phyloP scores from a whole-genome alignment of 2,329 filamentous ascomycete species.

The Thelonectria olida region DNA sequence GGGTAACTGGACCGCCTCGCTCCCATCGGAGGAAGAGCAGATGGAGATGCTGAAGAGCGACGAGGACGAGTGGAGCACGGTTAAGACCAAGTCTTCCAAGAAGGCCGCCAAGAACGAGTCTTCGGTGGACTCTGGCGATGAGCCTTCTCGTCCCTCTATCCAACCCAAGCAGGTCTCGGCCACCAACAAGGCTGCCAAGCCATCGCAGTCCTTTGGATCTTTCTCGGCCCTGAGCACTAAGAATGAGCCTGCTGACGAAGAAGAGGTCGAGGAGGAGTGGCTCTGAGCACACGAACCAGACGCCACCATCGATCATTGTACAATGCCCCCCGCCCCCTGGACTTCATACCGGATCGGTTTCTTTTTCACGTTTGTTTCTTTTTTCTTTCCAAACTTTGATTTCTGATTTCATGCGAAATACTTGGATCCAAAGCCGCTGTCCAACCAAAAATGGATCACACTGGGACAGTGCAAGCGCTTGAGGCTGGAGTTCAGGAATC shows the following conservation, averaged over 20 bases:
- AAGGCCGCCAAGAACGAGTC: slow-evolving; percentile 51
- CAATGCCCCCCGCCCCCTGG: slow-evolving; percentile 16
- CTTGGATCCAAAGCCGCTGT: slow-evolving; percentile 35
- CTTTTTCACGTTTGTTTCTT: slow-evolving; percentile 30
- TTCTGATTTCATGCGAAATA: slow-evolving; percentile 20
- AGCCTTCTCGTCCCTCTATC: slow-evolving; percentile 42
- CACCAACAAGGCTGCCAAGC: slow-evolving; percentile 41
- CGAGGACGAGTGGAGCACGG: slow-evolving; percentile 68
- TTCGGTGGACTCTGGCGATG: slow-evolving; percentile 48
- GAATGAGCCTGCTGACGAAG: slow-evolving; percentile 51
- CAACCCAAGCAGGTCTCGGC: slow-evolving; percentile 44
- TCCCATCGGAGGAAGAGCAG: slow-evolving; percentile 71
- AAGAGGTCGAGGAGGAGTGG: slow-evolving; percentile 58
- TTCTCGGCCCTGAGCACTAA: slow-evolving; percentile 60
- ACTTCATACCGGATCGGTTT: slow-evolving; percentile 21
- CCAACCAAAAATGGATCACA: slow-evolving; percentile 28
- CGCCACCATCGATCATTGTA: slow-evolving; percentile 9
- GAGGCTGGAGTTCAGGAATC: slow-evolving; percentile 39
- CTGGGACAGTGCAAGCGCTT: slow-evolving; percentile 39
- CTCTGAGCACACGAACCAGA: slow-evolving; percentile 48
- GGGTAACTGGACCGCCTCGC: slow-evolving; percentile 58
- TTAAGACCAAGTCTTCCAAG: slow-evolving; percentile 59
- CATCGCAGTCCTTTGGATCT: slow-evolving; percentile 52
- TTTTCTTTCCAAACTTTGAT: slow-evolving; percentile 30
- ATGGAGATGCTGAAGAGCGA: slow-evolving; percentile 64